Percentiles rank a stretch among this genome's conserved stretches.
Evolutionary conservation across 441 rosid species (phyloP).

Genomic region (Codiaeum variegatum): DNA sequence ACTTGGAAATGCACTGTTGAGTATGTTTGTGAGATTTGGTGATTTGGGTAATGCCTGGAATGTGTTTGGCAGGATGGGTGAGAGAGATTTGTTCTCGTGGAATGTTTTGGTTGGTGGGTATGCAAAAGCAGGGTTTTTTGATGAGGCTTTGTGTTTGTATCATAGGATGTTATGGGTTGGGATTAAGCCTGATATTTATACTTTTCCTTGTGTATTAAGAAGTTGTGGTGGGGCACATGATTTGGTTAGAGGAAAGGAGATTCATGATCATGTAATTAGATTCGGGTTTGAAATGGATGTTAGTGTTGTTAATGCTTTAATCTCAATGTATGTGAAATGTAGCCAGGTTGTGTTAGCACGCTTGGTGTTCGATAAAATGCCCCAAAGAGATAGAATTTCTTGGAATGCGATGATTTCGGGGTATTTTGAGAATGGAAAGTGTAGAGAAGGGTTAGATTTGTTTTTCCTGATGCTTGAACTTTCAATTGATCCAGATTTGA

Average conservation of each 20-base stretch:
- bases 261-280: constrained; percentile 75
- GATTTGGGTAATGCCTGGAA: constrained; percentile 73
- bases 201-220: constrained; percentile 85
- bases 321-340: constrained; percentile 83
- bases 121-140: constrained; percentile 73
- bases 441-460: constrained; percentile 54
- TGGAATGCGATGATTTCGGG: constrained; percentile 83
- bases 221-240: constrained; percentile 79
- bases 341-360: constrained; percentile 45
- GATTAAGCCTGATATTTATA: constrained; percentile 74
- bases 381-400: constrained; percentile 63
- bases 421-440: constrained; percentile 60
- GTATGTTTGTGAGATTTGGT: constrained; percentile 83
- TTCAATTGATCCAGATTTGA: constrained; percentile 67
- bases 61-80: constrained; percentile 76
- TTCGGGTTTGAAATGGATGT: constrained; percentile 65
- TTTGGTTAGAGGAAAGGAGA: constrained; percentile 63
- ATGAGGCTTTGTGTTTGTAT: constrained; percentile 83
- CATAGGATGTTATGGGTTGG: constrained; percentile 85
- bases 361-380: constrained; percentile 60
- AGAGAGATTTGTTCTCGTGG: constrained; percentile 85
- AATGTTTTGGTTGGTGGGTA: constrained; percentile 84
- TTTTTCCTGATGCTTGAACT: constrained; percentile 62
- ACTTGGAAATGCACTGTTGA: constrained; percentile 68
- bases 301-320: constrained; percentile 73